These are phyloP conservation scores for Beauveria varroae DNA, from an alignment of 2,329 filamentous ascomycete species.

Conservation along the genomic window DNA sequence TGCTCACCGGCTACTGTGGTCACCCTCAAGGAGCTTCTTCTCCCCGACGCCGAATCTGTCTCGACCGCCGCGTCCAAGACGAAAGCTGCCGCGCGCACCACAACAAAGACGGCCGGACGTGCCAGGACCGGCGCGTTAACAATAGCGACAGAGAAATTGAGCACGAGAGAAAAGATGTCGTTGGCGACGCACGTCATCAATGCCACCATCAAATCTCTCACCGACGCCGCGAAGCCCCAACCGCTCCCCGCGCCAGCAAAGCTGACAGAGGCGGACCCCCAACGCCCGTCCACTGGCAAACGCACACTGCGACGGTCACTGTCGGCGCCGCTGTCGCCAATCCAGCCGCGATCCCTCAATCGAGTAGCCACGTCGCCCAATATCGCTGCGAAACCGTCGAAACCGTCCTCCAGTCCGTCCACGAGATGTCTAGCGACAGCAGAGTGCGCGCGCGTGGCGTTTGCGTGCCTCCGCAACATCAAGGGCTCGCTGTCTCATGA, in stretches of 20 bases:
- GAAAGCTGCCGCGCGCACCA: constrained; percentile 20
- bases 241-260: constrained; percentile 23
- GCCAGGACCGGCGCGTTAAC: constrained; percentile 18
- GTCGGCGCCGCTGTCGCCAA: constrained; percentile 51
- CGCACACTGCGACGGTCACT: constrained; percentile 44
- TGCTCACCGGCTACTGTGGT: constrained; percentile 45
- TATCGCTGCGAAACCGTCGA: constrained; percentile 23
- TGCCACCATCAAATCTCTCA: constrained; percentile 57
- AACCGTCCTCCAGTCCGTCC: constrained; percentile 21
- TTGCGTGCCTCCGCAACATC: constrained; percentile 53
- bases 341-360: constrained; percentile 55
- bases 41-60: constrained; percentile 23
- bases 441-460: constrained; percentile 63
- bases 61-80: constrained; percentile 17
- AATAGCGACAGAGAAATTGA: constrained; percentile 17
- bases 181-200: constrained; percentile 71
- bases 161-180: constrained; percentile 49
- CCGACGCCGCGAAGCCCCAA: constrained; percentile 55
- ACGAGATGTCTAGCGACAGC: constrained; percentile 48
- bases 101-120: constrained; percentile 23
- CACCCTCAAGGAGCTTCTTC: constrained; percentile 39
- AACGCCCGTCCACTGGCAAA: constrained; percentile 28
- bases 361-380: constrained; percentile 48
- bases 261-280: constrained; percentile 25
- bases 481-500: constrained; percentile 46